Base-by-base conservation (phyloP, 2,329 filamentous ascomycete species). In the Onygenales sp. region DNA sequence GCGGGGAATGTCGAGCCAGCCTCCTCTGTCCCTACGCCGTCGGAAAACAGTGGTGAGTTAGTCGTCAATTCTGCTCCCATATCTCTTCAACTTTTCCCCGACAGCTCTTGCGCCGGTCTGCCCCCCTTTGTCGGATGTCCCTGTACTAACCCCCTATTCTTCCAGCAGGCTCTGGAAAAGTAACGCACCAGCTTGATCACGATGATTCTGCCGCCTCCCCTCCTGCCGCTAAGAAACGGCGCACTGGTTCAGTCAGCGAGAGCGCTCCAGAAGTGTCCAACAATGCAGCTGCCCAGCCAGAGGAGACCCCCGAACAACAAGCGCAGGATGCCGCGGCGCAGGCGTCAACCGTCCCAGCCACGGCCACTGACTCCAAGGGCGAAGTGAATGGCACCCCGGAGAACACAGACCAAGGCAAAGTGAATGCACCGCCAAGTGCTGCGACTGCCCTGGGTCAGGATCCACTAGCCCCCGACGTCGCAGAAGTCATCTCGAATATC, bases 401-500 rank as follows among this genome's bases (percentile, higher is more conserved):
- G 13, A 63, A 67, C 7, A 7, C 43, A 5, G 31, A 46, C 11
- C 31, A 38, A 32, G 45, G 54, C 11, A 52, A 50, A 42, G 21
- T 32, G 39, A 41, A 43, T 44, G 27, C 42, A 7, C 36, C 21
- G 10, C 17, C 36, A 42, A 52, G 55, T 21, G 52, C 55, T 21
- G 54, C 59, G 14, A 61, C 62, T 27, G 60, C 64, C 33, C 52
- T 57, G 9, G 60, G 55, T 35, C 50, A 63, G n/a, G 64, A 65
- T 32, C 60, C 66, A 35, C n/a, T 51, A n/a, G 65, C 63, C 39
- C 52, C 64, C 5, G 66, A 72, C 49, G 65, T 72, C 38, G 63
- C 66, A 8, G 65, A 68, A 17, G 67, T 73, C n/a, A 70, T 72
- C 27, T 67, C 67, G 4, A 68, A 67, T 53, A 73, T 74, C 35